Percentiles rank a stretch among this genome's conserved stretches.
phyloP scores from a whole-genome alignment of 2,329 filamentous ascomycete genomes.

The Cadophora sp. region DNA sequence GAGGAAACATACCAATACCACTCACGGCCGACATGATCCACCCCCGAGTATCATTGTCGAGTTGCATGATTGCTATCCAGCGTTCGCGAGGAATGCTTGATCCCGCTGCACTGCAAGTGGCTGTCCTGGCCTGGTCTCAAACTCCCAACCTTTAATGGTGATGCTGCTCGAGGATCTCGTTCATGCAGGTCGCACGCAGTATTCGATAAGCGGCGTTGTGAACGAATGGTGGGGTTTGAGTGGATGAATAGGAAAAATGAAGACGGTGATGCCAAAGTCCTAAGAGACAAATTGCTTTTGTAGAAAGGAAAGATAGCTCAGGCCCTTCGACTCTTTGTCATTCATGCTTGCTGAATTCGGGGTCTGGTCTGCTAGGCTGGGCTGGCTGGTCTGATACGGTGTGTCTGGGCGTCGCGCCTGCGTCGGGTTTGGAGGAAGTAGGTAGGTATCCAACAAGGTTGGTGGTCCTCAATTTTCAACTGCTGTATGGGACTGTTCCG shows the following conservation, averaged over 20 bases:
- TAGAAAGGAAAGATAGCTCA: slow-evolving; percentile 1
- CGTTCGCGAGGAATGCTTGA: background rate
- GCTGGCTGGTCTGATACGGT: too few relatives aligned
- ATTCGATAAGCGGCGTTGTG: slow-evolving; percentile 13
- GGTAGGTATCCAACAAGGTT: too few relatives aligned
- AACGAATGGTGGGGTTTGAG: background rate
- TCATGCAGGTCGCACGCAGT: slow-evolving; percentile 3
- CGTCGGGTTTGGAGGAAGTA: too few relatives aligned
- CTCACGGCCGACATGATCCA: slow-evolving; percentile 94
- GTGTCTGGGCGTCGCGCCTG: slow-evolving; percentile 11
- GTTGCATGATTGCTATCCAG: slow-evolving; percentile 23
- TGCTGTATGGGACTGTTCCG: too few relatives aligned
- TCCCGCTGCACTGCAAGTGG: slow-evolving; percentile 16
- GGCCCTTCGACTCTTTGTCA: background rate
- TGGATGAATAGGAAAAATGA: background rate
- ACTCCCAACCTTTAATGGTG: slow-evolving; percentile 7
- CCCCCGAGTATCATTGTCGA: slow-evolving; percentile 85
- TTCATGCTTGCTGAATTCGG: background rate
- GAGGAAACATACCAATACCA: slow-evolving; percentile 63
- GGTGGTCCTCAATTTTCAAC: background rate
- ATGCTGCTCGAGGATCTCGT: slow-evolving; percentile 11
- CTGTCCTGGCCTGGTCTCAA: background rate
- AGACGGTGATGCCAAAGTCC: background rate
- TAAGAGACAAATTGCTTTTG: background rate
- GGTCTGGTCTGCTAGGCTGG: slow-evolving; percentile 2